Evolutionary conservation across 345 rosid species (phyloP), one percentile per base, ranked within the genome.

Genomic region (Salix dunnii): DNA sequence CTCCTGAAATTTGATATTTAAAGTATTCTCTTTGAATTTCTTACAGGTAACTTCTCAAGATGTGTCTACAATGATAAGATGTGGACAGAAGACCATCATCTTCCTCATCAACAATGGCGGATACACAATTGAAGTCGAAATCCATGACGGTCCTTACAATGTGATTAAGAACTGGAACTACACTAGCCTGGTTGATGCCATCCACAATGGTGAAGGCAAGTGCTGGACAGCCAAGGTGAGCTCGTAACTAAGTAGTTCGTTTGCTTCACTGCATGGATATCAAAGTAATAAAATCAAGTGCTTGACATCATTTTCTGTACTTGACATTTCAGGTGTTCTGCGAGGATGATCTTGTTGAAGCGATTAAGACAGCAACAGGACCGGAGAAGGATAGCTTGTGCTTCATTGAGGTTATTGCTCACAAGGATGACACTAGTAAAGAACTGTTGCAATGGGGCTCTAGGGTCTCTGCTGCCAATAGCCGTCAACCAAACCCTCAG

Each of bases 131-230:
- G 97, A 90, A 83, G 97, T 89, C 10, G 94, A 91, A 83, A 91
- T 91, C 82, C 97, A 91, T 51, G 97, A 91, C 51, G 97, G 97
- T 2, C 97, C 97, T 6, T 90, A 91, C 86, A 91, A 91, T 73
- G 92, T 90, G 85, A 91, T 92, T 38, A 92, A 92, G 90, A 90
- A 92, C 84, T 90, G 97, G 97, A 89, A 92, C 91, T 92, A 92
- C 85, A 90, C 94, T 0, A 91, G 80, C 51, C 74, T 92, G 67
- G 83, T 90, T 13, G 94, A 90, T 43, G 92, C 96, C 35, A 89
- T 91, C 81, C 89, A 89, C 82, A 90, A 91, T 11, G 90, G 92
- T 6, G 90, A 90, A 81, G 97, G 97, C 82, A 89, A 90, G 6
- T 90, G 94, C 91, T 91, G 94, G 94, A 91, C 97, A 8, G 31